Percentiles rank a stretch among this genome's conserved stretches.
Evolutionary conservation across 306 rosid genomes (phyloP).

Genomic region (Arachis hypogaea): DNA sequence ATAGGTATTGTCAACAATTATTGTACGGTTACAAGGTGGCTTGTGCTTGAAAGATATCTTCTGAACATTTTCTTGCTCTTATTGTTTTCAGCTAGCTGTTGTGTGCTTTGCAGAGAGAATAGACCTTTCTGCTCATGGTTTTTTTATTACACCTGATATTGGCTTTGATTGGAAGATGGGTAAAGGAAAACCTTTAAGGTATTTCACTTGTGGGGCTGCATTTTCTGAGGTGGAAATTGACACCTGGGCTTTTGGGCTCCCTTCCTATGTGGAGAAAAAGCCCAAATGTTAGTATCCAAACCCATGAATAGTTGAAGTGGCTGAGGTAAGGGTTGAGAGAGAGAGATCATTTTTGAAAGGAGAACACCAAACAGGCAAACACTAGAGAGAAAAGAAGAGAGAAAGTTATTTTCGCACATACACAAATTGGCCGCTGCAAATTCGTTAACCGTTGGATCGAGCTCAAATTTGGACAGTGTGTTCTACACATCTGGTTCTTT

Average conservation of each 20-base stretch:
- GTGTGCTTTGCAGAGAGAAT: conserved; percentile 83
- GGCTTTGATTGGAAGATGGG: conserved; percentile 83
- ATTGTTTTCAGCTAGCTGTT: conserved; percentile 65
- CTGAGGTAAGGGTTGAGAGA: too few species aligned
- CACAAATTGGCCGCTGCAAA: too few species aligned
- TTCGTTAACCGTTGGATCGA: too few species aligned
- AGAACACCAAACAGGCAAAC: too few species aligned
- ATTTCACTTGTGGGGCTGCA: conserved; percentile 94
- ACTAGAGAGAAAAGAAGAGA: too few species aligned
- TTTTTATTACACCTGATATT: conserved; percentile 79
- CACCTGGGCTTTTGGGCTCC: conserved; percentile 27
- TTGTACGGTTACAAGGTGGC: conserved; percentile 12
- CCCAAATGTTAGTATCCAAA: too few species aligned
- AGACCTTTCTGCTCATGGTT: conserved; percentile 97
- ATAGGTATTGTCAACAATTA: conserved; percentile 14
- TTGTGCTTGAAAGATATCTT: conserved; percentile 38
- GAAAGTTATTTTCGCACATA: too few species aligned
- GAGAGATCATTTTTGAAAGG: too few species aligned
- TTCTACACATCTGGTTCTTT: too few species aligned
- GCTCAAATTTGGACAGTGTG: too few species aligned
- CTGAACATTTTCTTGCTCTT: conserved; percentile 34
- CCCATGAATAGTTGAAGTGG: too few species aligned
- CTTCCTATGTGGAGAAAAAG: too few species aligned
- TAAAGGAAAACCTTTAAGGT: conserved; percentile 81
- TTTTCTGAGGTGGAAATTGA: conserved; percentile 96